Percentiles rank a stretch among this genome's conserved stretches.
Evolutionary conservation across 2,329 filamentous ascomycete genomes (phyloP).

Genomic region (Endocalyx cinctus): DNA sequence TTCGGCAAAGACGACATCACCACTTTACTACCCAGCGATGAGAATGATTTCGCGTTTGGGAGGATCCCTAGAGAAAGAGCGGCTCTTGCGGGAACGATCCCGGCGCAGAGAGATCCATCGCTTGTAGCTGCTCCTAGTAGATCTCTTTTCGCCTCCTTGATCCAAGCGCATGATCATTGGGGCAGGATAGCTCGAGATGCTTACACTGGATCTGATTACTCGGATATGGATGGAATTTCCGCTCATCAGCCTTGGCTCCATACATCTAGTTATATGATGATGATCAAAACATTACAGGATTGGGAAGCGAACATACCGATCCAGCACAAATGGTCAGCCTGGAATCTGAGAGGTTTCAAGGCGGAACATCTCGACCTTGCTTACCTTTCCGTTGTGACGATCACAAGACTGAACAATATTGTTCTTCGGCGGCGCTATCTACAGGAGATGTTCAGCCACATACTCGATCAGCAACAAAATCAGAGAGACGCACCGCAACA

Average conservation of each 20-base stretch:
- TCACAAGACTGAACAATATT: background rate
- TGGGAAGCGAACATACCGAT: background rate
- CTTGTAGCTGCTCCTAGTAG: background rate
- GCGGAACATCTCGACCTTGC: background rate
- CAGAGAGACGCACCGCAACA: background rate
- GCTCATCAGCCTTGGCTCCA: background rate
- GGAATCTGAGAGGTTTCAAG: background rate
- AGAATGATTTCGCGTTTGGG: background rate
- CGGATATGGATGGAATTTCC: background rate
- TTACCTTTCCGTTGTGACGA: background rate
- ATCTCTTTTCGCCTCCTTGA: background rate
- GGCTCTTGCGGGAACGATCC: background rate
- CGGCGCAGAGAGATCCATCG: background rate
- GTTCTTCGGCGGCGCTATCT: background rate
- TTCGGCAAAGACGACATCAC: background rate
- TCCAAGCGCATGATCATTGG: background rate
- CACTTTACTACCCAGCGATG: background rate
- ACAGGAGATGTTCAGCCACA: background rate
- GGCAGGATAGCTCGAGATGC: background rate
- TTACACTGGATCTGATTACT: too few relatives aligned
- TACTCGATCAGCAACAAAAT: background rate
- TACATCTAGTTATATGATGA: background rate
- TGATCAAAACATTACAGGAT: background rate
- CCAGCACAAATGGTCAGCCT: background rate
- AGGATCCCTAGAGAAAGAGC: background rate